Conservation (phyloP, 495 filamentous ascomycete species). For the Penicillium canariense region DNA sequence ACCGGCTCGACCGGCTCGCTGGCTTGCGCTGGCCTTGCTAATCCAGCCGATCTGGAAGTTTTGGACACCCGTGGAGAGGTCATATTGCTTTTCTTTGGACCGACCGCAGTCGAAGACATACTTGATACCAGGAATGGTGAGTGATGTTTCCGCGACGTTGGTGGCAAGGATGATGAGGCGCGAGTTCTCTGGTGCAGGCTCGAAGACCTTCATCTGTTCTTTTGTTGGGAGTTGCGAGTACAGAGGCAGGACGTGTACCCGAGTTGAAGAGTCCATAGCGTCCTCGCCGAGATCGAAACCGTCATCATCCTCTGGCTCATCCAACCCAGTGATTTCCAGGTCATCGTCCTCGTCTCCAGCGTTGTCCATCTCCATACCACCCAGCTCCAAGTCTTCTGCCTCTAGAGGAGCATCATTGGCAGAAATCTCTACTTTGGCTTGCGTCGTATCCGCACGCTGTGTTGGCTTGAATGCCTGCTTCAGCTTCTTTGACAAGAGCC, state of each 20-base stretch:
- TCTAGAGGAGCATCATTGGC: constrained; percentile 79
- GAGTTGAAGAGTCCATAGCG: constrained; percentile 62
- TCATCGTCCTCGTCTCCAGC: constrained; percentile 43
- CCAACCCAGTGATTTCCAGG: constrained; percentile 47
- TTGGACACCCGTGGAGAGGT: constrained; percentile 82
- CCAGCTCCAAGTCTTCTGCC: constrained; percentile 84
- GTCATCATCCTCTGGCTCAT: constrained; percentile 54
- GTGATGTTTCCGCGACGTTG: constrained; percentile 94
- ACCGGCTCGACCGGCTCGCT: constrained; percentile 91
- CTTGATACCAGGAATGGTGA: constrained; percentile 93
- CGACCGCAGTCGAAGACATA: constrained; percentile 96
- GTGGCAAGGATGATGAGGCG: constrained; percentile 90
- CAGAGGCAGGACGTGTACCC: constrained; percentile 82
- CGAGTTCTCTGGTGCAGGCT: constrained; percentile 77
- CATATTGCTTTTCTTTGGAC: constrained; percentile 86
- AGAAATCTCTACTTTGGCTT: constrained; percentile 67
- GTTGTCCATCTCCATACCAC: constrained; percentile 49
- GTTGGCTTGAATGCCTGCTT: constrained; percentile 68
- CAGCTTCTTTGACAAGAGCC: constrained; percentile 69
- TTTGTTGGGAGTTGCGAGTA: constrained; percentile 93
- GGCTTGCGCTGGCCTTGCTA: constrained; percentile 92
- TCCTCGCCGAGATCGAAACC: constrained; percentile 60
- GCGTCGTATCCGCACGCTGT: constrained; percentile 48
- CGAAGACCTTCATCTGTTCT: constrained; percentile 92
- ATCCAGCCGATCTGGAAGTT: constrained; percentile 96